phyloP scores from a whole-genome alignment of 129 eudicot species.

The Artemisia tridentata region DNA sequence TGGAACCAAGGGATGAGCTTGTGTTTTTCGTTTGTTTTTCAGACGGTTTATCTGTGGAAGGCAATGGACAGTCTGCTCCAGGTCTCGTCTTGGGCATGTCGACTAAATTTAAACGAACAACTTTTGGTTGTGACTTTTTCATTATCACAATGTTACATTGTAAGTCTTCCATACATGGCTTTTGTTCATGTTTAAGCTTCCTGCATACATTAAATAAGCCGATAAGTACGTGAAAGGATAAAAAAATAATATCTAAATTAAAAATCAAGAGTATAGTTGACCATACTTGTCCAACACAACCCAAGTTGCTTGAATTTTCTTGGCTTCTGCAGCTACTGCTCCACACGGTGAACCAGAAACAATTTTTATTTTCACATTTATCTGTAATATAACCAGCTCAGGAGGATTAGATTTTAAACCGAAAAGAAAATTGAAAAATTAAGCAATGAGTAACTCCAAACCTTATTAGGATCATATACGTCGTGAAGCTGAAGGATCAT shows the following conservation, averaged over 20 bases:
- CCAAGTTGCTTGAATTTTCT: conserved; percentile 81
- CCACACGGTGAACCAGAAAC: conserved; percentile 83
- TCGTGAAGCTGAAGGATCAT: conserved; percentile 98
- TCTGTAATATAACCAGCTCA: conserved; percentile 38
- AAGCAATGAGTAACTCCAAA: conserved; percentile 22
- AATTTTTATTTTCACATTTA: conserved; percentile 88
- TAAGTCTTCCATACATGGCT: conserved; percentile 91
- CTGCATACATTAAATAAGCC: conserved; percentile 35
- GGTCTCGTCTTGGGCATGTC: conserved; percentile 62
- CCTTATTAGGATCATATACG: conserved; percentile 97
- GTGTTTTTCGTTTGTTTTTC: conserved; percentile 44
- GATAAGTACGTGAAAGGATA: neutral
- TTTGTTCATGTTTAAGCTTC: conserved; percentile 78
- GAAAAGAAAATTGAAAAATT: conserved; percentile 9
- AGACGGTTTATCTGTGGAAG: conserved; percentile 37
- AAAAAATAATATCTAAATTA: neutral
- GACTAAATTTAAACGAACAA: conserved; percentile 77
- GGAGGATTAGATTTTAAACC: conserved; percentile 11
- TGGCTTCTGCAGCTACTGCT: conserved; percentile 88
- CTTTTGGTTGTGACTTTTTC: conserved; percentile 87
- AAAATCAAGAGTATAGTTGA: neutral
- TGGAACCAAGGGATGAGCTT: conserved; percentile 38
- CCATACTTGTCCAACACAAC: conserved; percentile 91
- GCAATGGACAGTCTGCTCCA: conserved; percentile 34
- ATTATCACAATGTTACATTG: conserved; percentile 96